phyloP scores from a whole-genome alignment of 192 early-diverging fungal species.

The Rhizophagus prolifer region DNA sequence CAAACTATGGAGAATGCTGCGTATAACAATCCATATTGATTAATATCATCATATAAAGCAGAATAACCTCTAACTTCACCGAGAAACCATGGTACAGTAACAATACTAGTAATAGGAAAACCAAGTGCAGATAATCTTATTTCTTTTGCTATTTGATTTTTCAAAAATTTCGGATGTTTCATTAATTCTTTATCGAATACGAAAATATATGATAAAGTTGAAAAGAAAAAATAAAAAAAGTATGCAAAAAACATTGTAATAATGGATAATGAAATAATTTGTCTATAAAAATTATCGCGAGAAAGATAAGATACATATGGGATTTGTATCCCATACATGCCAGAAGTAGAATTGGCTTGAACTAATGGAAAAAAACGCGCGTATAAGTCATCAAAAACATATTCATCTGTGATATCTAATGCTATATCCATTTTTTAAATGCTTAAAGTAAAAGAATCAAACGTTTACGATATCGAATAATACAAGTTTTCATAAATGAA shows the following conservation, averaged over 20 bases:
- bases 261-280: constrained; percentile 69
- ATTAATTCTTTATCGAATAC: constrained; percentile 88
- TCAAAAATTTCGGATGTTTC: constrained; percentile 92
- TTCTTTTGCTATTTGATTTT: constrained; percentile 87
- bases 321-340: background rate
- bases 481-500: no score
- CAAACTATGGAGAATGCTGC: constrained; percentile 58
- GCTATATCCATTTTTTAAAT: constrained; percentile 4
- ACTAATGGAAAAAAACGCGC: constrained; percentile 7
- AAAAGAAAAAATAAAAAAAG: constrained; percentile 80
- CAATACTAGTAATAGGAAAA: constrained; percentile 75
- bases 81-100: constrained; percentile 91
- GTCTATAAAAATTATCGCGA: constrained; percentile 69
- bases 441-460: no score
- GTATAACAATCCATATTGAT: constrained; percentile 74
- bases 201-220: constrained; percentile 75
- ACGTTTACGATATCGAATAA: no score
- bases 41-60: constrained; percentile 61
- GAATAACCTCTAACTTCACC: constrained; percentile 91
- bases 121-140: constrained; percentile 76
- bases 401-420: constrained; percentile 20
- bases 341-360: background rate
- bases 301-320: constrained; percentile 20
- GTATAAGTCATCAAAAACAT: constrained; percentile 26
- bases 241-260: constrained; percentile 70